Percentiles rank a stretch among this genome's conserved stretches.
Evolutionary conservation across 2,329 filamentous ascomycete genomes (phyloP).

Genomic region (Neonectria faginata): DNA sequence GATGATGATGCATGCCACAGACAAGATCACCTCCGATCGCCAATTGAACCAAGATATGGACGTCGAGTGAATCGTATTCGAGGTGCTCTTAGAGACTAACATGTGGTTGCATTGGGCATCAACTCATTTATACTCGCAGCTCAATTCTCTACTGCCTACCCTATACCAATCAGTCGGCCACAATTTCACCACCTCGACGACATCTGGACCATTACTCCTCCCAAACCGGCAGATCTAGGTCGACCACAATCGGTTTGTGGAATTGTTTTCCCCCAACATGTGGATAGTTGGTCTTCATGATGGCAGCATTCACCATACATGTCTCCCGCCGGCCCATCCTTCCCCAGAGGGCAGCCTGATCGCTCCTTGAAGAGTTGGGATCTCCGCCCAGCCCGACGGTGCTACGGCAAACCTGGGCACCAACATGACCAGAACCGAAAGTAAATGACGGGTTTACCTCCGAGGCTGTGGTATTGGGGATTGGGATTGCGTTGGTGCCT

Average conservation of each 20-base stretch:
- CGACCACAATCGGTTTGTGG: constrained; percentile 86
- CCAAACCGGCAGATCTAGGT: constrained; percentile 75
- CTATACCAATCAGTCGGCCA: constrained; percentile 15
- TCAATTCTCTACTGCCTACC: constrained; percentile 15
- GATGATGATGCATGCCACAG: constrained; percentile 7
- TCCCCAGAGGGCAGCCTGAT: constrained; percentile 55
- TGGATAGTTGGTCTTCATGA: constrained; percentile 76
- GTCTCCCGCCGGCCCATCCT: constrained; percentile 71
- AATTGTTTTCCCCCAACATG: constrained; percentile 71
- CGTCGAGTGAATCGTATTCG: constrained; percentile 25
- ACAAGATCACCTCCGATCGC: constrained; percentile 12
- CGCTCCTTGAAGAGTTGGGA: constrained; percentile 56
- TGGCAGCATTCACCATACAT: constrained; percentile 83
- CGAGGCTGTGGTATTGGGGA: neutral
- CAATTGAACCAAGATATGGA: neutral
- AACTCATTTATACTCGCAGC: constrained; percentile 24
- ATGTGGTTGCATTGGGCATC: constrained; percentile 42
- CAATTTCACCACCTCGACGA: neutral
- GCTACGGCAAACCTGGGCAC: constrained; percentile 40
- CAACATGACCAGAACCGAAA: constrained; percentile 32
- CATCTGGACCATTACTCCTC: constrained; percentile 28
- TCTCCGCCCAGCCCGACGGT: constrained; percentile 54
- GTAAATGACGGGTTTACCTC: constrained; percentile 19
- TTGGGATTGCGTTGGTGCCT: constrained; percentile 16
- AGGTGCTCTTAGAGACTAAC: constrained; percentile 24